Evolutionary conservation across 83 land plant genomes (phyloP).

Genomic region (Diphasiastrum complanatum): DNA sequence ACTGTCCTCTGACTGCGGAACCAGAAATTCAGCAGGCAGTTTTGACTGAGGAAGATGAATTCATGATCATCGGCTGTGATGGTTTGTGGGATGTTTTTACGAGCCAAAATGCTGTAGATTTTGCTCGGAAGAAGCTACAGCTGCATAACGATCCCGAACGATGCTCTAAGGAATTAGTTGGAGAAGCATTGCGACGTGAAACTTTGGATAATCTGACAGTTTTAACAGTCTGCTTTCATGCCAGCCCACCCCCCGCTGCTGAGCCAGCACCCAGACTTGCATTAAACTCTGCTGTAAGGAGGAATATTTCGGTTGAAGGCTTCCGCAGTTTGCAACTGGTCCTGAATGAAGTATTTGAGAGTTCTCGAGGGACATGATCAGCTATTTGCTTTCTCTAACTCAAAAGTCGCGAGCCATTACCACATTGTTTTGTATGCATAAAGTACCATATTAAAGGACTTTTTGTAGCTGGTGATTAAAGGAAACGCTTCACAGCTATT

Average conservation of each 20-base stretch:
- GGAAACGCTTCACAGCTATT: no score
- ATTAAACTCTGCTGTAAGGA: constrained; percentile 2
- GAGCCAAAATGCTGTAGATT: constrained; percentile 13
- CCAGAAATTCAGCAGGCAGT: background rate
- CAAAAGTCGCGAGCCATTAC: no score
- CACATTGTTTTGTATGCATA: no score
- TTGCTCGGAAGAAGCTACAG: constrained; percentile 12
- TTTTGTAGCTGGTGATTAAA: no score
- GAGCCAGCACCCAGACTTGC: no score
- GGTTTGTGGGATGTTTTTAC: constrained; percentile 17
- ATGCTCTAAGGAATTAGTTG: constrained; percentile 7
- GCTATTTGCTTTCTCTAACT: no score
- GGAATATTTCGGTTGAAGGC: constrained; percentile 7
- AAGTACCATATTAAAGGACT: no score
- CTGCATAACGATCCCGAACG: constrained; percentile 10
- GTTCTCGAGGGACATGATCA: no score
- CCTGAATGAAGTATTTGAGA: no score
- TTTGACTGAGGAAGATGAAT: constrained; percentile 11
- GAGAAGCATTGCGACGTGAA: constrained; percentile 7
- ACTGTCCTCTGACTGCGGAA: constrained; percentile 1
- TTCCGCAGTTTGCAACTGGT: background rate
- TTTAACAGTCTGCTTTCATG: constrained; percentile 9
- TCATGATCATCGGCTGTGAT: constrained; percentile 11
- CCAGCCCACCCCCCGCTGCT: background rate
- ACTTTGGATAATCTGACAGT: constrained; percentile 9